Conservation (phyloP, 2,329 filamentous ascomycete species). For the Pyrenochaeta sp. region DNA sequence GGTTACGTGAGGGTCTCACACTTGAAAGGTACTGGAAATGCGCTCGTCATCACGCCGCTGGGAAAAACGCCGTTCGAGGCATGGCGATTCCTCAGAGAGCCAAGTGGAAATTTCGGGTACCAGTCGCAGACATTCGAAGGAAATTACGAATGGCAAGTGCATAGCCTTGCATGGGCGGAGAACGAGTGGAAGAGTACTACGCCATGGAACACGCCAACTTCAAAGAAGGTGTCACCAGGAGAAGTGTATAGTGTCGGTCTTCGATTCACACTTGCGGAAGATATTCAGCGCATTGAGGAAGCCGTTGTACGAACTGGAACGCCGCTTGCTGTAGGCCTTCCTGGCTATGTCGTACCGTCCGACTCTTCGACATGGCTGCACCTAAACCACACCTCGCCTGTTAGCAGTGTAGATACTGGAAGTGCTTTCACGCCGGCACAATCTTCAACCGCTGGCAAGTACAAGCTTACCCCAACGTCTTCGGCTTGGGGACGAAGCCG, state of each 20-base stretch:
- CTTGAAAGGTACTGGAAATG: constrained; percentile 61
- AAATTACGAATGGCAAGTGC: constrained; percentile 68
- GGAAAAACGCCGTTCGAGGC: constrained; percentile 62
- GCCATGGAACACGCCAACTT: constrained; percentile 66
- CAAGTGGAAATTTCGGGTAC: constrained; percentile 37
- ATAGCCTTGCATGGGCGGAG: constrained; percentile 64
- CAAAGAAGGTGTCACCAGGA: constrained; percentile 55
- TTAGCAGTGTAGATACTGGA: constrained; percentile 52
- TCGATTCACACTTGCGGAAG: constrained; percentile 58
- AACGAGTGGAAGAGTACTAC: constrained; percentile 61
- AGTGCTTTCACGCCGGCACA: constrained; percentile 46
- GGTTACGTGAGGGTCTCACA: constrained; percentile 65
- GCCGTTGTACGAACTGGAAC: constrained; percentile 54
- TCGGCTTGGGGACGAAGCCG: constrained; percentile 61
- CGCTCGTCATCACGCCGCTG: constrained; percentile 64
- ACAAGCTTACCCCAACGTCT: constrained; percentile 55
- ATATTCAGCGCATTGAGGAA: constrained; percentile 59
- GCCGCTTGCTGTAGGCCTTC: constrained; percentile 62
- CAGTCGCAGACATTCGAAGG: constrained; percentile 67
- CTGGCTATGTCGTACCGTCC: constrained; percentile 63
- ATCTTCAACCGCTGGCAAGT: constrained; percentile 41
- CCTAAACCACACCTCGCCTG: constrained; percentile 52
- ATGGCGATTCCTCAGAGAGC: constrained; percentile 63
- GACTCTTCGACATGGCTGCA: constrained; percentile 59
- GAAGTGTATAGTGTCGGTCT: constrained; percentile 60